Percentiles rank a stretch among this genome's conserved stretches.
phyloP scores from a whole-genome alignment of 2,329 filamentous ascomycete genomes.

The Fusarium musae region DNA sequence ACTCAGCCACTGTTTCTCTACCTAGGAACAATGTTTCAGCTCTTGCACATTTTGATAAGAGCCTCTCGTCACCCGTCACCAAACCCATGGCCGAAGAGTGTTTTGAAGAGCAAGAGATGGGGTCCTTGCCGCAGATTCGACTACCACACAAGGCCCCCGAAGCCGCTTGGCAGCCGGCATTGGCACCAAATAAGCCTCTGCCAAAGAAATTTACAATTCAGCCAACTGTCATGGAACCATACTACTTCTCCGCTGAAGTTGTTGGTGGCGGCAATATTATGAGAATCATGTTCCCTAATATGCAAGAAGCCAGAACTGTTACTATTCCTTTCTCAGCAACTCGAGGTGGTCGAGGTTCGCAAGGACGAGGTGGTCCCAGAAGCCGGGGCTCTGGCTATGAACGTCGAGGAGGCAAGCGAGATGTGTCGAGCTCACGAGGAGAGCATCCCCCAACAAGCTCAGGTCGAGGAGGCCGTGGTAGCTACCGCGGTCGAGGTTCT shows the following conservation, averaged over 20 bases:
- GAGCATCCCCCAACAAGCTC: conserved; percentile 39
- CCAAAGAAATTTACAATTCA: conserved; percentile 62
- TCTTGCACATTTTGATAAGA: conserved; percentile 47
- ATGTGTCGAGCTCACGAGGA: conserved; percentile 46
- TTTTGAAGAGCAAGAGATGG: conserved; percentile 84
- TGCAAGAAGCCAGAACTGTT: conserved; percentile 53
- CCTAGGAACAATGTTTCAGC: conserved; percentile 50
- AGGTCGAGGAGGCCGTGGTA: conserved; percentile 52
- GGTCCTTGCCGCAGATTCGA: conserved; percentile 76
- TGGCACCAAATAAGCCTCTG: conserved; percentile 64
- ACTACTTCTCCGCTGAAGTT: conserved; percentile 49
- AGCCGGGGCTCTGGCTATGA: conserved; percentile 47
- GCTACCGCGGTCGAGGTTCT: conserved; percentile 53
- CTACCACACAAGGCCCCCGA: conserved; percentile 72
- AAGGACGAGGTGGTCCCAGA: conserved; percentile 43
- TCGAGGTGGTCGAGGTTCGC: conserved; percentile 47
- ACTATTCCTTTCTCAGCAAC: conserved; percentile 51
- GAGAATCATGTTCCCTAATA: conserved; percentile 56
- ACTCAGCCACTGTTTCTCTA: conserved; percentile 77
- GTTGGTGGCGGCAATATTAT: conserved; percentile 51
- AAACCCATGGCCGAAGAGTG: conserved; percentile 82
- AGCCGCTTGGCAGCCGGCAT: conserved; percentile 70
- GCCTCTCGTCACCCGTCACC: conserved; percentile 61
- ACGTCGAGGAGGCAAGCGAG: conserved; percentile 49
- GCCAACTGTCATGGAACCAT: conserved; percentile 49